Evolutionary conservation across 139 green algal genomes (phyloP).

Genomic region (Haematococcus lacustris): DNA sequence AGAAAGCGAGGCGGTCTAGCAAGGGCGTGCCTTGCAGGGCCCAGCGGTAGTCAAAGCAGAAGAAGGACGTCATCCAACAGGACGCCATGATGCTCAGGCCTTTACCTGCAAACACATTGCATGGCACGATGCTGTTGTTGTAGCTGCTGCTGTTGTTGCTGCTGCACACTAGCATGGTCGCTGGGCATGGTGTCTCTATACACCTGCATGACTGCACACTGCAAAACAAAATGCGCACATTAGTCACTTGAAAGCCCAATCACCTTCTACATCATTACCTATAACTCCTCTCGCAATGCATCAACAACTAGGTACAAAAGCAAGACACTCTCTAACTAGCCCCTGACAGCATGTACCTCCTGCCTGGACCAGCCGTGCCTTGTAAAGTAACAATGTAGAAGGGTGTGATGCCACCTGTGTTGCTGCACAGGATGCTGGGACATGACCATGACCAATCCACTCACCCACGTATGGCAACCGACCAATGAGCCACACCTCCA

Average conservation of each 20-base stretch:
- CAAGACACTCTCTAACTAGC: not conserved
- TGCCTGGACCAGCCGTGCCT: not conserved
- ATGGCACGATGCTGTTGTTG: not conserved
- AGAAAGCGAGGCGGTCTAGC: constrained; percentile 46
- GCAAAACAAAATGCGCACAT: too few relatives aligned
- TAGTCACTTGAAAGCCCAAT: not conserved
- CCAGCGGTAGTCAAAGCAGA: constrained; percentile 85
- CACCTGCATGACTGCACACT: not conserved
- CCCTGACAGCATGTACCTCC: not conserved
- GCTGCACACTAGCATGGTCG: too few relatives aligned
- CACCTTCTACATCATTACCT: too few relatives aligned
- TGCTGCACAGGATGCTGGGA: not conserved
- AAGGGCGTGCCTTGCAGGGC: constrained; percentile 45
- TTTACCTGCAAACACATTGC: constrained; percentile 25
- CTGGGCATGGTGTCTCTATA: too few relatives aligned
- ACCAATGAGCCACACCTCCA: constrained; percentile 37
- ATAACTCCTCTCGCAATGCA: not conserved
- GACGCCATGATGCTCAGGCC: constrained; percentile 48
- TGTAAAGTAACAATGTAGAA: not conserved
- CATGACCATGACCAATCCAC: constrained; percentile 7
- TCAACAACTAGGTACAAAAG: not conserved
- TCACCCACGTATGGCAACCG: constrained; percentile 39
- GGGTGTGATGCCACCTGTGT: not conserved
- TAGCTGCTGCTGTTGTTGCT: not conserved
- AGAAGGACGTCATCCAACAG: constrained; percentile 77